A percentile compares a stretch with the other conserved stretches of the same genome.
These are phyloP conservation scores for Paecilomyces niveus DNA, from an alignment of 2,329 filamentous ascomycete species.

Conservation along the genomic window DNA sequence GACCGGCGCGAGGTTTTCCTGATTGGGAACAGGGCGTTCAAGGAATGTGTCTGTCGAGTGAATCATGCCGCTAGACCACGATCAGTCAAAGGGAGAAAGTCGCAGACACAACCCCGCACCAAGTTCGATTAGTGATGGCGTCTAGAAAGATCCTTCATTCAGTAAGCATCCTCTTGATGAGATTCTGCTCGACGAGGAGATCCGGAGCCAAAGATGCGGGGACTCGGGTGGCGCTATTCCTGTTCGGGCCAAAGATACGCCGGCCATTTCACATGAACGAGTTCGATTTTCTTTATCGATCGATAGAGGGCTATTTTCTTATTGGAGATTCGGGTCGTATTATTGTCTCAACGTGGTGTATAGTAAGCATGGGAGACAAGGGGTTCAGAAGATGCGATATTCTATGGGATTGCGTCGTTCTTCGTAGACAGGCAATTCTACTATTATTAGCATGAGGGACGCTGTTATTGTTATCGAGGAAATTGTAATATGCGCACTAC, in stretches of 20 bases:
- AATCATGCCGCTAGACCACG: not conserved
- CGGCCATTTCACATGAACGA: not conserved
- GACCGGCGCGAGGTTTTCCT: not conserved
- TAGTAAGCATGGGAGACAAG: not conserved
- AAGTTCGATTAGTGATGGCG: not conserved
- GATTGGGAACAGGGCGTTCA: not conserved
- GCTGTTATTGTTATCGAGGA: no score
- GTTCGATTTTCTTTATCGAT: not conserved
- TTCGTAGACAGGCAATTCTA: not conserved
- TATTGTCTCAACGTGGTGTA: not conserved
- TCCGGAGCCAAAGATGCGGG: not conserved
- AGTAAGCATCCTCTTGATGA: not conserved
- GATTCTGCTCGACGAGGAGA: not conserved
- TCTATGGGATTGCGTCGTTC: not conserved
- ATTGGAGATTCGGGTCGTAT: not conserved
- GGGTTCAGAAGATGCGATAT: not conserved
- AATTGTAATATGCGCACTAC: not conserved
- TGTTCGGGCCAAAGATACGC: conserved; percentile 2
- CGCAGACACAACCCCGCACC: not conserved
- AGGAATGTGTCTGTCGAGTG: not conserved
- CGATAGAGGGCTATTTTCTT: not conserved
- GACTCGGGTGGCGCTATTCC: not conserved
- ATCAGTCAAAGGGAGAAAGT: not conserved
- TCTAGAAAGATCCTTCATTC: not conserved
- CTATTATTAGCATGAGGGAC: not conserved